Evolutionary conservation across 805 yeast genomes (phyloP).

Genomic region (Suhomyces sp.): DNA sequence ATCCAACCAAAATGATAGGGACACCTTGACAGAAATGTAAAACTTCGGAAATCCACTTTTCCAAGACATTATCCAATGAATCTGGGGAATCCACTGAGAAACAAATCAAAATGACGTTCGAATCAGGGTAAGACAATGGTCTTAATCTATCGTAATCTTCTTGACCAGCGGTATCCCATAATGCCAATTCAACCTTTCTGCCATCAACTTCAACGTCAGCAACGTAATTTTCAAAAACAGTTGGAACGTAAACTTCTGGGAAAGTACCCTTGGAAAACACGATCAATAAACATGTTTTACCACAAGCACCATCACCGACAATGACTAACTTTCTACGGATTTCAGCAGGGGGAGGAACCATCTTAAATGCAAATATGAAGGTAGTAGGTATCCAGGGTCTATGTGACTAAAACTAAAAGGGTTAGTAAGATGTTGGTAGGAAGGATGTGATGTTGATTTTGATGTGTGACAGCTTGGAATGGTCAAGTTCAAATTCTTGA

Average conservation of each 20-base stretch:
- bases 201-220: constrained; percentile 79
- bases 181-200: constrained; percentile 50
- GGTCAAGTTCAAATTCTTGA: too few species aligned
- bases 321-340: constrained; percentile 33
- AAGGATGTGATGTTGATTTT: too few species aligned
- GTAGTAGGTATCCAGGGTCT: constrained; percentile 3
- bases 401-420: constrained; percentile 1
- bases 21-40: constrained; percentile 38
- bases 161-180: constrained; percentile 75
- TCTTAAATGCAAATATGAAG: constrained; percentile 12
- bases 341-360: constrained; percentile 49
- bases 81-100: constrained; percentile 34
- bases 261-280: constrained; percentile 32
- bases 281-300: constrained; percentile 32
- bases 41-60: constrained; percentile 45
- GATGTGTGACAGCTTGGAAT: too few species aligned
- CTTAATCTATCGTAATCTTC: constrained; percentile 72
- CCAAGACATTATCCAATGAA: constrained; percentile 34
- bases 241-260: constrained; percentile 32
- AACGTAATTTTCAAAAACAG: constrained; percentile 93
- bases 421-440: constrained; percentile 3
- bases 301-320: constrained; percentile 35
- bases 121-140: constrained; percentile 43
- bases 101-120: constrained; percentile 37
- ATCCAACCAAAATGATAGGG: constrained; percentile 36